Percentiles rank a stretch among this genome's conserved stretches.
phyloP scores from a whole-genome alignment of 306 rosid species.

The Herpetospermum pedunculosum region DNA sequence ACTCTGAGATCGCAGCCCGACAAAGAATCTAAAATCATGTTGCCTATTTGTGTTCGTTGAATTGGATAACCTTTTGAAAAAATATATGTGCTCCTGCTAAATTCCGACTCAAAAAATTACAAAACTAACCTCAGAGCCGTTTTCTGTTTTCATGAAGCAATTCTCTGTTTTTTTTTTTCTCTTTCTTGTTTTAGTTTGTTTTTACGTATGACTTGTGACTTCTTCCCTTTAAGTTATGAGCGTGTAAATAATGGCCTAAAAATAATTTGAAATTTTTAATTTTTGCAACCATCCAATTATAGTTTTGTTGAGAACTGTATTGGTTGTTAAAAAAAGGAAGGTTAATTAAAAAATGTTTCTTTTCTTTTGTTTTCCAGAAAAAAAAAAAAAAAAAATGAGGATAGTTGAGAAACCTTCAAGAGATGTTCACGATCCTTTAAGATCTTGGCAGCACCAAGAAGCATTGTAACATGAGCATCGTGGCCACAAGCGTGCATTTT shows the following conservation, averaged over 20 bases:
- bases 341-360: too few relatives aligned
- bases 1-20: not conserved
- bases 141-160: not conserved
- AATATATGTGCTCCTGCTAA: not conserved
- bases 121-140: too few relatives aligned
- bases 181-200: not conserved
- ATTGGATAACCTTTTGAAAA: not conserved
- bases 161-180: not conserved
- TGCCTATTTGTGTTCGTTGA: not conserved
- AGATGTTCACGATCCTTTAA: constrained; percentile 76
- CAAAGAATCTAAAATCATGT: not conserved
- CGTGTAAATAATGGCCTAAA: not conserved
- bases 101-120: not conserved
- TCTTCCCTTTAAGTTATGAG: not conserved
- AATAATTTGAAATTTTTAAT: not conserved
- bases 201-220: not conserved
- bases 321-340: too few relatives aligned
- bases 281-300: not conserved
- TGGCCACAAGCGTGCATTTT: constrained; percentile 99
- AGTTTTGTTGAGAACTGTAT: not conserved
- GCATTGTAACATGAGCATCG: constrained; percentile 98
- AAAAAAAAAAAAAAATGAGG: not conserved
- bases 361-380: too few relatives aligned
- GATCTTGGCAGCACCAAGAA: constrained; percentile 86
- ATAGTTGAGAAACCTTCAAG: constrained; percentile 41